phyloP scores from a whole-genome alignment of 306 rosid species.

The Gillenia trifoliata region DNA sequence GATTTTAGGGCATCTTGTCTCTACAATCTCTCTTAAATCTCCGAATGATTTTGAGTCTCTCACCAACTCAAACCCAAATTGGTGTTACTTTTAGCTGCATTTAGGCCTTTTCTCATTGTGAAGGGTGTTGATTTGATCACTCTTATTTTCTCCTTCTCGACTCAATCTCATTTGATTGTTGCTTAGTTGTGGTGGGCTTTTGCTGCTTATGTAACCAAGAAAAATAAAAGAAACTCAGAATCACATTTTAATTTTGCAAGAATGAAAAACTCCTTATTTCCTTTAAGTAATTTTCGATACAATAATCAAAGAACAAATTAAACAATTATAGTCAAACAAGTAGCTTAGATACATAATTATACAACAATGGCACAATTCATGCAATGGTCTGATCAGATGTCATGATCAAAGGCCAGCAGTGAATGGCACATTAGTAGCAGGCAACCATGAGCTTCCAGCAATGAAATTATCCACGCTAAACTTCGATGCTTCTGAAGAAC shows the following conservation, averaged over 20 bases:
- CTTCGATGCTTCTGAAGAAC: slow-evolving; percentile 26
- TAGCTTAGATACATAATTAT: neutral
- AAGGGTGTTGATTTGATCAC: neutral
- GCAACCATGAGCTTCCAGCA: slow-evolving; percentile 47
- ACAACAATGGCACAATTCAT: neutral
- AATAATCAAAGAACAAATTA: neutral
- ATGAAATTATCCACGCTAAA: slow-evolving; percentile 40
- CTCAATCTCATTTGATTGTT: neutral
- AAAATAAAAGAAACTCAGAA: neutral
- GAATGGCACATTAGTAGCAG: slow-evolving; percentile 44
- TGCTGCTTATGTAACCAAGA: neutral
- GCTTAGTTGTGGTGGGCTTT: neutral
- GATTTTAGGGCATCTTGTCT: neutral
- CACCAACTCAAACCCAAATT: neutral
- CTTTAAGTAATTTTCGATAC: neutral
- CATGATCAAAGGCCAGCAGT: slow-evolving; percentile 17
- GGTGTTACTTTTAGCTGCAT: neutral
- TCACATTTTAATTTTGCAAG: neutral
- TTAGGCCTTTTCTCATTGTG: neutral
- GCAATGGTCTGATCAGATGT: neutral
- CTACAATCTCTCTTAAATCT: neutral
- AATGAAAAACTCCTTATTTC: neutral
- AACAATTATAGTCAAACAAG: neutral
- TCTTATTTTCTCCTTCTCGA: neutral
- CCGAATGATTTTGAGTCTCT: neutral